Conservation (phyloP, 345 rosid genomes). For the Salix exigua region DNA sequence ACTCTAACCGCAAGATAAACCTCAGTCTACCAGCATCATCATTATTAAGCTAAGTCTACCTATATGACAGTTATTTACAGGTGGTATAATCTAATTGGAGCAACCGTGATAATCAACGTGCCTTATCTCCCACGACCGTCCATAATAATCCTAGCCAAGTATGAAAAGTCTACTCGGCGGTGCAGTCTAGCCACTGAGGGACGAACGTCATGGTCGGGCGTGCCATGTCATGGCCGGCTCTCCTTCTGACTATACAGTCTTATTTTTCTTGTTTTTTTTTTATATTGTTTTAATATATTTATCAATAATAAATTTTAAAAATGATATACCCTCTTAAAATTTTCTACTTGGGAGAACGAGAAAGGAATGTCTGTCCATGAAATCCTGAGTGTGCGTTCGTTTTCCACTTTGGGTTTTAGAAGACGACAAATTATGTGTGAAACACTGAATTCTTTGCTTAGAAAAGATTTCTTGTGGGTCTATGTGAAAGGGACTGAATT, state of each 20-base stretch:
- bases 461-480: neutral
- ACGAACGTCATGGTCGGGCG: constrained; percentile 7
- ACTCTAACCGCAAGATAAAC: too few species aligned
- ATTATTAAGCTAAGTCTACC: neutral
- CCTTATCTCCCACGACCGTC: neutral
- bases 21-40: neutral
- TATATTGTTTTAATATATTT: too few species aligned
- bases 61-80: neutral
- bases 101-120: neutral
- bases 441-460: neutral
- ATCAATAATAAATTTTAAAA: too few species aligned
- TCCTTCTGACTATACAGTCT: too few species aligned
- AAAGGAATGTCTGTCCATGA: neutral
- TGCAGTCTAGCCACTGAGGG: constrained; percentile 24
- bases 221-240: neutral
- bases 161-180: constrained; percentile 16
- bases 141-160: neutral
- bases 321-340: too few species aligned
- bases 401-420: neutral
- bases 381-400: neutral
- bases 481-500: neutral
- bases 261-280: too few species aligned
- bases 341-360: neutral
- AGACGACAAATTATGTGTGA: neutral
- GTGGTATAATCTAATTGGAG: neutral